These are phyloP conservation scores for Hypoxylon sp. DNA, from an alignment of 2,329 filamentous ascomycete genomes.

Conservation along the genomic window DNA sequence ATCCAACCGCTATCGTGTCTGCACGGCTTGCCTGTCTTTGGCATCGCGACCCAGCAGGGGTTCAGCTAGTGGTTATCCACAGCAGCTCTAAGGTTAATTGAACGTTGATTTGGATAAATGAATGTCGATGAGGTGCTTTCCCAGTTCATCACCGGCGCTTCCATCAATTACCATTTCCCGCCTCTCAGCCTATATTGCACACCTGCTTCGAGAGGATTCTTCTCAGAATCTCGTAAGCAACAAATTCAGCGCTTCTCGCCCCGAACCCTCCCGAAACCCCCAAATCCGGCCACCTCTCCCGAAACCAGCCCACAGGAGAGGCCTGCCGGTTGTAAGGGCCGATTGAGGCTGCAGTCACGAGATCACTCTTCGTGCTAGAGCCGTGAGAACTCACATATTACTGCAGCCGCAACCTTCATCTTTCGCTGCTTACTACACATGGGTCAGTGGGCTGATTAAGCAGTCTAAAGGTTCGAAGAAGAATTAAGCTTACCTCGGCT, in stretches of 20 bases:
- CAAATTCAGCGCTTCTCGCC: slow-evolving; percentile 14
- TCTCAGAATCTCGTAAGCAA: slow-evolving; percentile 28
- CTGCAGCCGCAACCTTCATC: slow-evolving; percentile 2
- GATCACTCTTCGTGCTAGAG: slow-evolving; percentile 10
- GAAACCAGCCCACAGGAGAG: slow-evolving; percentile 18
- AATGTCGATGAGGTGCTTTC: slow-evolving; percentile 32
- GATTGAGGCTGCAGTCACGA: slow-evolving; percentile 27
- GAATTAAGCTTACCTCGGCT: background rate
- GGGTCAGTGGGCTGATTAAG: slow-evolving; percentile 5
- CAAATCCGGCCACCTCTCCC: slow-evolving; percentile 33
- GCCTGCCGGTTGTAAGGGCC: slow-evolving; percentile 39
- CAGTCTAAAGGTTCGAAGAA: slow-evolving; percentile 8
- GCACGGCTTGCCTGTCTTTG: slow-evolving; percentile 1
- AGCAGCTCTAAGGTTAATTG: slow-evolving; percentile 43
- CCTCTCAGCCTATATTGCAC: slow-evolving; percentile 50
- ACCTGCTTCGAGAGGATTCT: slow-evolving; percentile 35
- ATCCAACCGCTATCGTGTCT: background rate
- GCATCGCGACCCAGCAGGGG: slow-evolving; percentile 30
- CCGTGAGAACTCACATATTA: background rate
- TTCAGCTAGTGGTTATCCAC: slow-evolving; percentile 17
- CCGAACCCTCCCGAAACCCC: slow-evolving; percentile 35
- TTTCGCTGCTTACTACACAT: slow-evolving; percentile 6
- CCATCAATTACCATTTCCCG: slow-evolving; percentile 38
- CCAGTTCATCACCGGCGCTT: slow-evolving; percentile 42
- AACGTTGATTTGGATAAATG: slow-evolving; percentile 49